Percentiles rank a stretch among this genome's conserved stretches.
Evolutionary conservation across 768 basidiomycete species (phyloP).

Genomic region (Rhodotorula diobovata): DNA sequence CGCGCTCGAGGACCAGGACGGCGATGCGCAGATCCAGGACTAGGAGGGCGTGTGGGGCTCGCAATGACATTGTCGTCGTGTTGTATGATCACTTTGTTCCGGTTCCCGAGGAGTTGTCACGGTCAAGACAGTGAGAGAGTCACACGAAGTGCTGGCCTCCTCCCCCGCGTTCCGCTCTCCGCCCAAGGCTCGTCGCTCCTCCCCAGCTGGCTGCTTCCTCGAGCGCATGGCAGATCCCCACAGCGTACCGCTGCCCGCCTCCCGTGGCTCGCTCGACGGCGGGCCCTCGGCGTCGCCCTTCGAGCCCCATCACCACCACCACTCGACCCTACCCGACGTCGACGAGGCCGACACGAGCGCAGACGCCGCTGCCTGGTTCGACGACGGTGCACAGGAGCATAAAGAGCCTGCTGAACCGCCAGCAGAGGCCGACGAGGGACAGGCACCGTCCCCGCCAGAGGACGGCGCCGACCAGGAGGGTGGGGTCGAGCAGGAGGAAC

Average conservation of each 20-base stretch:
- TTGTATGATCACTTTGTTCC: too few relatives aligned
- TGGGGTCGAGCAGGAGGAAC: neutral
- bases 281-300: neutral
- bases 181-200: too few relatives aligned
- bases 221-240: slow-evolving; percentile 14
- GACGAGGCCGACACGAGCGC: neutral
- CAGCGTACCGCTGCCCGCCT: slow-evolving; percentile 24
- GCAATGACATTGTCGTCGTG: too few relatives aligned
- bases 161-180: too few relatives aligned
- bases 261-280: slow-evolving; percentile 37
- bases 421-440: neutral
- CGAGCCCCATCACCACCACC: neutral
- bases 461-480: neutral
- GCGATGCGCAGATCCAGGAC: slow-evolving; percentile 13
- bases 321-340: slow-evolving; percentile 5
- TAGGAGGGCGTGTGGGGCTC: too few relatives aligned
- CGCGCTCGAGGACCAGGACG: neutral
- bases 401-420: neutral
- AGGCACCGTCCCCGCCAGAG: neutral
- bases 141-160: too few relatives aligned
- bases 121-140: too few relatives aligned
- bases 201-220: too few relatives aligned
- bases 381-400: neutral
- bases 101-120: too few relatives aligned
- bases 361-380: neutral